These are phyloP conservation scores for Schizochytrium sp. DNA, from an alignment of 108 stramenopile species.

Conservation along the genomic window DNA sequence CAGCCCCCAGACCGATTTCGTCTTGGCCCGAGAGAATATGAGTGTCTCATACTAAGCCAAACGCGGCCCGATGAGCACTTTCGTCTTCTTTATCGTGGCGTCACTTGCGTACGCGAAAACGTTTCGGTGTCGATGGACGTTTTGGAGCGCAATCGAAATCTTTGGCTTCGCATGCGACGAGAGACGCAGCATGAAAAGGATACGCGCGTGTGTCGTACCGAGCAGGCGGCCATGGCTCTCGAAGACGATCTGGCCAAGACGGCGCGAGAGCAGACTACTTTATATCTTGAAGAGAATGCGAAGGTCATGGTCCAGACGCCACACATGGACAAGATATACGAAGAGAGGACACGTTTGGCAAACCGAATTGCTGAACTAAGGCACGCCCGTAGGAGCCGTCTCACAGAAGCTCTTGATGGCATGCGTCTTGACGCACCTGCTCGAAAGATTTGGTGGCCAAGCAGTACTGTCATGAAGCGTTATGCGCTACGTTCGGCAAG, in stretches of 20 bases:
- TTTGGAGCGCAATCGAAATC: background rate
- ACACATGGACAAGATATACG: no score
- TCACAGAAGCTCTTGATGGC: background rate
- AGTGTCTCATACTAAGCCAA: background rate
- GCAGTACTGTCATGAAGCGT: no score
- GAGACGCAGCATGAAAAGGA: background rate
- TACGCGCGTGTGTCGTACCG: background rate
- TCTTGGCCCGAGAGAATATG: background rate
- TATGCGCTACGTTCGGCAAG: background rate
- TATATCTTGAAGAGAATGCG: background rate
- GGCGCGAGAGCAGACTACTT: background rate
- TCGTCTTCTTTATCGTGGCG: background rate
- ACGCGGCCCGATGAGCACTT: background rate
- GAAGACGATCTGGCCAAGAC: background rate
- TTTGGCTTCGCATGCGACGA: background rate
- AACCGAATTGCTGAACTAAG: background rate
- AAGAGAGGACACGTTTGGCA: background rate
- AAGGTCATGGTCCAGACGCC: background rate
- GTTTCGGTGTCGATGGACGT: background rate
- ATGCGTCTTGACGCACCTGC: background rate
- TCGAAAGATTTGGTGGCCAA: background rate
- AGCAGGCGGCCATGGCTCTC: background rate
- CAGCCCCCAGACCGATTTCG: background rate
- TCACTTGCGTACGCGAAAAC: no score
- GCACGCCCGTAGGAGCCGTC: background rate